A percentile compares a stretch with the other conserved stretches of the same genome.
phyloP scores from a whole-genome alignment of 2,329 filamentous ascomycete genomes.

The Cercospora sojina region DNA sequence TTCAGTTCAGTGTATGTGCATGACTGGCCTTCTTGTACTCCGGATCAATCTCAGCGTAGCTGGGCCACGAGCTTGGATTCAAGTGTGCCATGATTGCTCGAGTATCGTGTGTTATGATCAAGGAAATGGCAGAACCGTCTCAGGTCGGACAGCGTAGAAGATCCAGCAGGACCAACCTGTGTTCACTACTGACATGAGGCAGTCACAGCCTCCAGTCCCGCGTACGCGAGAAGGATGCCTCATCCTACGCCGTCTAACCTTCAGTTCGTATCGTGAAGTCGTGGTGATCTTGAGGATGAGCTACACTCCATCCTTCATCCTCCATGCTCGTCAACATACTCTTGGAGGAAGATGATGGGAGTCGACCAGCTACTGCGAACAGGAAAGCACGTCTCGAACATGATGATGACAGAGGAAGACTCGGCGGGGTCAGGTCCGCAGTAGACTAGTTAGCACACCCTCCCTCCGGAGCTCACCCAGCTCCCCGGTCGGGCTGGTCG shows the following conservation, averaged over 20 bases:
- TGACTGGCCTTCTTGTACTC: slow-evolving; percentile 12
- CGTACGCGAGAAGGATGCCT: not conserved
- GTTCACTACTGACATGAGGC: not conserved
- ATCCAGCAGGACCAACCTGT: not conserved
- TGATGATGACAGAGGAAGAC: not conserved
- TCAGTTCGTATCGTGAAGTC: not conserved
- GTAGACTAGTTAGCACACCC: not conserved
- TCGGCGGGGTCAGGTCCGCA: not conserved
- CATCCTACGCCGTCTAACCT: no score
- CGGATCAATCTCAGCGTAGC: slow-evolving; percentile 8
- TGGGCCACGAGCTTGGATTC: slow-evolving; percentile 10
- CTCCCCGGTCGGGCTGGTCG: not conserved
- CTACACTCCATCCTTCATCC: not conserved
- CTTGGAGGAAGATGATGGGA: not conserved
- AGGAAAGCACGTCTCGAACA: not conserved
- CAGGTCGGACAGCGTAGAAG: no score
- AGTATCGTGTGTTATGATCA: not conserved
- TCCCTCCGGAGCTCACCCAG: not conserved
- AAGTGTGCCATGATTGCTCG: not conserved
- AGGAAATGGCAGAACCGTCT: no score
- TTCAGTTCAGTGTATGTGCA: not conserved
- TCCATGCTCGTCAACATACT: not conserved
- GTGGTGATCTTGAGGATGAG: not conserved
- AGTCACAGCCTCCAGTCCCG: not conserved
- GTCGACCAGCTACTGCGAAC: not conserved